phyloP scores from a whole-genome alignment of 23 red algal species.

The Cyanidioschyzon merolae region DNA sequence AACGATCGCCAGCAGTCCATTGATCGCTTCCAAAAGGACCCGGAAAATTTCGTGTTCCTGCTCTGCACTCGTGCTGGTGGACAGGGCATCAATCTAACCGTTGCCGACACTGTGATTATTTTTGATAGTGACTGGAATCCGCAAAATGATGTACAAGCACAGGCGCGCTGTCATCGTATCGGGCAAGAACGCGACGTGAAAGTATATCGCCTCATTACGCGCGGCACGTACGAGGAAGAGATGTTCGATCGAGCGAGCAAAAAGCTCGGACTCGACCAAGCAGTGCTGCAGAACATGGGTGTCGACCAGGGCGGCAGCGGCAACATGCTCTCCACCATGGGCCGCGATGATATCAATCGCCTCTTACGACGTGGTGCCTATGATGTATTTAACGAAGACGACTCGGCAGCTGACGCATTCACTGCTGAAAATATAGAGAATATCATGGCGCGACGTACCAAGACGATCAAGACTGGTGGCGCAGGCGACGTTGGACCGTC shows the following conservation, averaged over 20 bases:
- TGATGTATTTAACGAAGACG: constrained; percentile 61
- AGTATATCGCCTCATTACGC: constrained; percentile 42
- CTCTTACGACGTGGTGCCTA: constrained; percentile 45
- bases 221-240: constrained; percentile 42
- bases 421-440: constrained; percentile 50
- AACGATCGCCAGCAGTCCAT: constrained; percentile 43
- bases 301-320: constrained; percentile 28
- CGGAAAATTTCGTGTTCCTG: constrained; percentile 75
- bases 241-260: constrained; percentile 66
- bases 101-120: constrained; percentile 90
- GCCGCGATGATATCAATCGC: constrained; percentile 31
- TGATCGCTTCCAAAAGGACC: constrained; percentile 31
- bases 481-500: constrained; percentile 27
- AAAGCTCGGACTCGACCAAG: constrained; percentile 59
- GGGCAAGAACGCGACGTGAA: constrained; percentile 74
- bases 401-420: constrained; percentile 40
- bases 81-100: constrained; percentile 68
- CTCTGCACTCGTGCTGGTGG: constrained; percentile 83
- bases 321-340: constrained; percentile 25
- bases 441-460: constrained; percentile 32
- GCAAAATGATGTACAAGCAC: constrained; percentile 60
- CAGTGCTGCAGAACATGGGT: constrained; percentile 61
- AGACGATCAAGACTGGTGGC: constrained; percentile 17
- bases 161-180: constrained; percentile 67
- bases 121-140: constrained; percentile 87